Conservation (phyloP, 257 asterid genomes). For the Solanum chiquidenum region DNA sequence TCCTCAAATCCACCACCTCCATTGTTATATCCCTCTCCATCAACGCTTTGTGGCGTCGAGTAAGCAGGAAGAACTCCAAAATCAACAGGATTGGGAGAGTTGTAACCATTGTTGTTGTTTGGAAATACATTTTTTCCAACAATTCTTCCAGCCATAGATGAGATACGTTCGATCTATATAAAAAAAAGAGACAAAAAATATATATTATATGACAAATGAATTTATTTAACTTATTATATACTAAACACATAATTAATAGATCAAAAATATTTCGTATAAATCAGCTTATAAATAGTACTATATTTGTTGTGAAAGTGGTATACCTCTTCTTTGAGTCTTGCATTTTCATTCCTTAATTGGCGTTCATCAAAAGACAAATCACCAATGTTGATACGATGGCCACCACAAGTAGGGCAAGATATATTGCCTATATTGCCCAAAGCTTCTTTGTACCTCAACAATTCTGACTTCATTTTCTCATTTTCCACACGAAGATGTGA, state of each 20-base stretch:
- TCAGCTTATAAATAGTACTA: too few species aligned
- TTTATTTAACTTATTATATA: not conserved
- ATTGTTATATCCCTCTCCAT: slow-evolving; percentile 7
- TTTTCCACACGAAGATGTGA: slow-evolving; percentile 5
- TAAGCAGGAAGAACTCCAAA: not conserved
- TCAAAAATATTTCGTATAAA: too few species aligned
- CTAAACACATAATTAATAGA: not conserved
- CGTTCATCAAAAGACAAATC: slow-evolving; percentile 3
- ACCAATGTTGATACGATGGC: not conserved
- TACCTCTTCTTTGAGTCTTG: slow-evolving; percentile 13
- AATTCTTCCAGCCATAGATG: not conserved
- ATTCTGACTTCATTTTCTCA: slow-evolving; percentile 7
- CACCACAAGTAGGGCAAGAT: not conserved
- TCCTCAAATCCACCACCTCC: not conserved
- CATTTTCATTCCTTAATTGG: slow-evolving; percentile 2
- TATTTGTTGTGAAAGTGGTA: not conserved
- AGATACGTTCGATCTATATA: slow-evolving; percentile 2
- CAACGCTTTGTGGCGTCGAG: not conserved
- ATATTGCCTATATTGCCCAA: not conserved
- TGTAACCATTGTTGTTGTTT: not conserved
- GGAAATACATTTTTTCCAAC: not conserved
- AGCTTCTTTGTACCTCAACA: not conserved
- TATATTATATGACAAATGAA: not conserved
- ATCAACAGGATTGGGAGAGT: not conserved
- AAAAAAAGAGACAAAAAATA: not conserved